Percentiles rank a stretch among this genome's conserved stretches.
Evolutionary conservation across 257 asterid species (phyloP).

Genomic region (Solanum habrochaites): DNA sequence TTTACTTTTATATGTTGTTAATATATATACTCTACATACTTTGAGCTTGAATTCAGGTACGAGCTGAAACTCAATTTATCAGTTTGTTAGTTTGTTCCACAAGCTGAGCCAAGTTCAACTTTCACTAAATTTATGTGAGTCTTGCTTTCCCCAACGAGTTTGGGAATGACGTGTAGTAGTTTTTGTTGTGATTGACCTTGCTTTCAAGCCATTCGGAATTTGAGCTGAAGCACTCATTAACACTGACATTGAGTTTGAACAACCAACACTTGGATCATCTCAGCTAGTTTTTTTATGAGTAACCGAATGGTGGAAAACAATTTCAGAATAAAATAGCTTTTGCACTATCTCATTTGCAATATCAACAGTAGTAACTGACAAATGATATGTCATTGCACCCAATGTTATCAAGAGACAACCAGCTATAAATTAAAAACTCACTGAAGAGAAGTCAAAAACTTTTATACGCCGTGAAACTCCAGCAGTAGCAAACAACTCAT

Average conservation of each 20-base stretch:
- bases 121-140: background rate
- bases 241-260: background rate
- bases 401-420: background rate
- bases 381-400: background rate
- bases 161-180: background rate
- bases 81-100: background rate
- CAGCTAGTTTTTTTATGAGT: background rate
- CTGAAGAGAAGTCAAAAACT: constrained; percentile 42
- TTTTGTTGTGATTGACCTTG: background rate
- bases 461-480: constrained; percentile 46
- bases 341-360: background rate
- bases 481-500: constrained; percentile 48
- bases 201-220: background rate
- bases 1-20: background rate
- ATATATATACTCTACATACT: background rate
- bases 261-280: background rate
- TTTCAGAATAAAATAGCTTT: background rate
- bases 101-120: background rate
- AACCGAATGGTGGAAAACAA: background rate
- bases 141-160: background rate
- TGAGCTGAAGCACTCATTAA: background rate
- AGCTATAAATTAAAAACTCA: constrained; percentile 2
- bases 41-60: background rate
- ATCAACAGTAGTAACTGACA: background rate
- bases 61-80: background rate